These are phyloP conservation scores for Ascobolus immersus DNA, from an alignment of 495 filamentous ascomycete genomes.

Conservation along the genomic window DNA sequence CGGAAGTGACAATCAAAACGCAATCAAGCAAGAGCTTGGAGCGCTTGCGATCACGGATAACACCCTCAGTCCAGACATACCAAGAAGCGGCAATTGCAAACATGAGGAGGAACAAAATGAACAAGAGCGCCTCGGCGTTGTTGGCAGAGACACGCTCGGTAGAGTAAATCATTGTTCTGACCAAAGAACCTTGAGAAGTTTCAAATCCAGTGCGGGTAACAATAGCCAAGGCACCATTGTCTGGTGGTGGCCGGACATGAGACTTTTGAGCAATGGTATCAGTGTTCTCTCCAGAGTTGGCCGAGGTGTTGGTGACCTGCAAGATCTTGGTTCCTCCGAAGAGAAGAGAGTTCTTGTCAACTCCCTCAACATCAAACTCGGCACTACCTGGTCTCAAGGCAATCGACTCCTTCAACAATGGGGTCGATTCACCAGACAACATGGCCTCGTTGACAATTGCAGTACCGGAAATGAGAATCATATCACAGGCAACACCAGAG, in stretches of 20 bases:
- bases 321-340: conserved; percentile 95
- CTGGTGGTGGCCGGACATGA: conserved; percentile 51
- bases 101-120: conserved; percentile 87
- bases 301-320: conserved; percentile 60
- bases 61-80: conserved; percentile 98
- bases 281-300: conserved; percentile 43
- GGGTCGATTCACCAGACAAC: conserved; percentile 94
- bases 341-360: conserved; percentile 91
- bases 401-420: conserved; percentile 84
- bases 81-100: conserved; percentile 97
- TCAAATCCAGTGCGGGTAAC: conserved; percentile 97
- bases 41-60: conserved; percentile 72
- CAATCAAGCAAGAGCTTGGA: conserved; percentile 95
- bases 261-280: conserved; percentile 33
- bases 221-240: conserved; percentile 80
- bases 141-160: conserved; percentile 95
- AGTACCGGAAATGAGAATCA: conserved; percentile 78
- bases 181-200: conserved; percentile 88
- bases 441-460: conserved; percentile 99
- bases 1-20: conserved; percentile 87
- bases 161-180: conserved; percentile 98
- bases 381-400: conserved; percentile 71
- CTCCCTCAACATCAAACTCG: conserved; percentile 60
- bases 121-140: conserved; percentile 77
- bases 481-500: conserved; percentile 87